A percentile compares a stretch with the other conserved stretches of the same genome.
phyloP scores from a whole-genome alignment of 1,284 basidiomycete species.

The Puccinia horiana region DNA sequence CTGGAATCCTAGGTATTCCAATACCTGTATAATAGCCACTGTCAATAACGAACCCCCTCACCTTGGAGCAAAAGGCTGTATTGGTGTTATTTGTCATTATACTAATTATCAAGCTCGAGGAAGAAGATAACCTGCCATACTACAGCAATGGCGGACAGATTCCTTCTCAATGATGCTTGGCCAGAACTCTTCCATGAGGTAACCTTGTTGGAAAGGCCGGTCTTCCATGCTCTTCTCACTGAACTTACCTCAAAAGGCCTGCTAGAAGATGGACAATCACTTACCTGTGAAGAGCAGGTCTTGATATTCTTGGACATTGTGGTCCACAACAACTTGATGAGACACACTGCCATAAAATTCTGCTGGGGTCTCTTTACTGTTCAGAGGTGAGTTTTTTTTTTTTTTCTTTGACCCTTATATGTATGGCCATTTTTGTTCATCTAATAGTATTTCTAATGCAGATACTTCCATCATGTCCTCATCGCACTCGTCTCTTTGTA shows the following conservation, averaged over 20 bases:
- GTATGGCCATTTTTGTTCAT: background rate
- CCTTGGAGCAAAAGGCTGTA: too few relatives aligned
- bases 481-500: background rate
- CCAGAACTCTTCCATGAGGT: background rate
- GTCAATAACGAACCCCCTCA: too few relatives aligned
- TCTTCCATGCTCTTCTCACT: background rate
- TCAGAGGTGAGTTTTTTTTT: background rate
- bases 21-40: too few relatives aligned
- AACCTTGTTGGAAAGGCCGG: background rate
- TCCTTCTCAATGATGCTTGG: constrained; percentile 6
- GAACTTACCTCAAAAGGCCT: background rate
- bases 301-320: too few relatives aligned
- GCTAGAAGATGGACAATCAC: background rate
- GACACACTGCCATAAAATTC: background rate
- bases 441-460: too few relatives aligned
- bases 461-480: background rate
- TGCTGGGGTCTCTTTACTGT: background rate
- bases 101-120: too few relatives aligned
- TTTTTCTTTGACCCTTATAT: background rate
- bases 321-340: too few relatives aligned
- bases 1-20: too few relatives aligned
- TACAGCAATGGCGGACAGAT: background rate
- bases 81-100: too few relatives aligned
- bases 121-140: background rate
- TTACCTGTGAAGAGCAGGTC: background rate